Evolutionary conservation across 352 stramenopile genomes (phyloP), one percentile per base, ranked within the genome.

Genomic region (Globisporangium uncinulatum): DNA sequence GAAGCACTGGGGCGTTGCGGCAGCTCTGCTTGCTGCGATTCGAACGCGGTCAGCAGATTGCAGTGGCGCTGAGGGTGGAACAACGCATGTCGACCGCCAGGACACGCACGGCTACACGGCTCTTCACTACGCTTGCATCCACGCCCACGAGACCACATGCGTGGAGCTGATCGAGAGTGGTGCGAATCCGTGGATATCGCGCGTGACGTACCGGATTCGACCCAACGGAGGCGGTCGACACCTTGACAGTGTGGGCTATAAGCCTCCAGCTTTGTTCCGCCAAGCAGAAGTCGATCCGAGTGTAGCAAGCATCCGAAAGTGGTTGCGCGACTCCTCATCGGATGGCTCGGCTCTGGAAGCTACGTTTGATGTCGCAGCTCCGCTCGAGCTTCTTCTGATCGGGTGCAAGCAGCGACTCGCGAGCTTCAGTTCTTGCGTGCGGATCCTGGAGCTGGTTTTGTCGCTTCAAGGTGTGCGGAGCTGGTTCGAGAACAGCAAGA

Each of bases 71-170:
- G 21, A 44, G 19, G 20, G 32, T 31, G 10, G 46, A 45, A 14
- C 21, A 5, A 13, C 39, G 1, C 47, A 57, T n/a, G 20, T 54
- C 13, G 43, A 61, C 54, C 9, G 65, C 1, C 75, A 86, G 59
- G 78, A 88, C 54, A 48, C 69, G 39, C 43, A 76, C 37, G 78
- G 78, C 5, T 86, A 77, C 59, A 86, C 75, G 11, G 58, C 73
- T 14, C 59, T 88, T 6, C 78, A 88, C 32, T 86, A 86, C 50
- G 73, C 73, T 6, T 80, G 75, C 13, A 67, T 70, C 21, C 58
- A 70, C 15, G 69, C 57, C 1, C 69, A 75, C 24, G 29, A 72
- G 20, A 42, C 59, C 0, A 54, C 82, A 0, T 78, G 65, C 50
- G 24, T 32, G 20, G 66, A 69, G 1, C 64, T 88, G 29, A 32